These are phyloP conservation scores for Pleurostoma richardsiae DNA, from an alignment of 2,329 filamentous ascomycete species.

Conservation along the genomic window DNA sequence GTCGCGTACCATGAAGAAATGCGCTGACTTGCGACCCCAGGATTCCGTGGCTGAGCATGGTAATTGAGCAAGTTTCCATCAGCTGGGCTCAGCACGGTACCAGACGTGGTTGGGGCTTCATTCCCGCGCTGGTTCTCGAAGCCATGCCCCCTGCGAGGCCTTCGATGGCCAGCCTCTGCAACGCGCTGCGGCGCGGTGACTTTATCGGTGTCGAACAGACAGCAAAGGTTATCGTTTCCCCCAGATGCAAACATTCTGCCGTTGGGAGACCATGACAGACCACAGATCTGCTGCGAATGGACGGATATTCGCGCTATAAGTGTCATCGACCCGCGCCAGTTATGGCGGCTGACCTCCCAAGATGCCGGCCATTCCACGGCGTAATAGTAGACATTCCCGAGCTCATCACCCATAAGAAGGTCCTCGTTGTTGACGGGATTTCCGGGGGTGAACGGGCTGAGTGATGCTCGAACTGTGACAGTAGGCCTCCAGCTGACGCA, in stretches of 20 bases:
- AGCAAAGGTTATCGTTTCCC: conserved; percentile 87
- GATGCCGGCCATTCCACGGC: conserved; percentile 75
- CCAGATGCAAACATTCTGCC: conserved; percentile 78
- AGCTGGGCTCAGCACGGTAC: too few relatives aligned
- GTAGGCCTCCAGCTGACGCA: conserved; percentile 78
- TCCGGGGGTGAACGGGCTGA: conserved; percentile 39
- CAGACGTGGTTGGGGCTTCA: too few relatives aligned
- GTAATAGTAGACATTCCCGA: conserved; percentile 82
- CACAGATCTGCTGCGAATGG: conserved; percentile 88
- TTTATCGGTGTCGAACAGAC: conserved; percentile 67
- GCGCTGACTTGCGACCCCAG: too few relatives aligned
- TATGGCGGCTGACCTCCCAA: conserved; percentile 57
- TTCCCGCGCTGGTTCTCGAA: too few relatives aligned
- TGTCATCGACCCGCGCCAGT: conserved; percentile 74
- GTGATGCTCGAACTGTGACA: conserved; percentile 44
- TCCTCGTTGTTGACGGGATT: conserved; percentile 68
- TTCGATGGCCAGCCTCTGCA: not conserved
- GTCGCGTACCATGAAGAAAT: too few relatives aligned
- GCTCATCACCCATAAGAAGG: conserved; percentile 79
- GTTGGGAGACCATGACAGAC: conserved; percentile 79
- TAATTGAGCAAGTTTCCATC: too few relatives aligned
- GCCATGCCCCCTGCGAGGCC: conserved; percentile 1
- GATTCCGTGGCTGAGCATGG: too few relatives aligned
- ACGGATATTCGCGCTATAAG: conserved; percentile 71
- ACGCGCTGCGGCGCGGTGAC: conserved; percentile 31